A percentile compares a stretch with the other conserved stretches of the same genome.
Conservation (phyloP, 441 rosid species). For the Eutrema salsugineum region DNA sequence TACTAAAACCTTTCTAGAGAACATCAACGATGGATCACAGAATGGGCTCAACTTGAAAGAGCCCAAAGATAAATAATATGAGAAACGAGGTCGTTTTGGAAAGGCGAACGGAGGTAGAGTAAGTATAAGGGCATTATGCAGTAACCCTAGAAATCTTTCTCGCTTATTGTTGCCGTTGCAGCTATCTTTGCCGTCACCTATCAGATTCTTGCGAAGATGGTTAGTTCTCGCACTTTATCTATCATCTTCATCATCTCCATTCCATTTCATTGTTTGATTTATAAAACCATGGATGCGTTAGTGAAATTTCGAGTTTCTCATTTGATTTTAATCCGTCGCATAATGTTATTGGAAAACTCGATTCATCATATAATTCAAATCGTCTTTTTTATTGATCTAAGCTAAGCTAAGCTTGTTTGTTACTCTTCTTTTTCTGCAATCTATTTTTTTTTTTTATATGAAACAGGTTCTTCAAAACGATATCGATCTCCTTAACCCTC, state of each 20-base stretch:
- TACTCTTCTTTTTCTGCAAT: neutral
- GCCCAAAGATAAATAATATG: no score
- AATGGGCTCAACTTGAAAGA: no score
- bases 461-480: slow-evolving; percentile 65
- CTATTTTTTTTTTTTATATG: neutral
- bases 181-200: slow-evolving; percentile 17
- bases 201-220: slow-evolving; percentile 28
- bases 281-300: neutral
- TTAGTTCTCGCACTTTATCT: neutral
- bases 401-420: neutral
- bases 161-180: slow-evolving; percentile 2
- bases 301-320: neutral
- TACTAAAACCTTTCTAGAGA: no score
- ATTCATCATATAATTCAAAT: neutral
- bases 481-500: slow-evolving; percentile 66
- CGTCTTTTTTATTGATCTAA: neutral
- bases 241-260: neutral
- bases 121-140: neutral
- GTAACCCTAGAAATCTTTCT: slow-evolving; percentile 15
- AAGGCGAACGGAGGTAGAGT: no score
- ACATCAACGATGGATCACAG: no score
- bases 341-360: neutral
- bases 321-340: no score
- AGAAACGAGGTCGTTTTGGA: no score
- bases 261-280: neutral